Percentiles rank a stretch among this genome's conserved stretches.
These are phyloP conservation scores for Neonectria magnoliae DNA, from an alignment of 2,329 filamentous ascomycete genomes.

Conservation along the genomic window DNA sequence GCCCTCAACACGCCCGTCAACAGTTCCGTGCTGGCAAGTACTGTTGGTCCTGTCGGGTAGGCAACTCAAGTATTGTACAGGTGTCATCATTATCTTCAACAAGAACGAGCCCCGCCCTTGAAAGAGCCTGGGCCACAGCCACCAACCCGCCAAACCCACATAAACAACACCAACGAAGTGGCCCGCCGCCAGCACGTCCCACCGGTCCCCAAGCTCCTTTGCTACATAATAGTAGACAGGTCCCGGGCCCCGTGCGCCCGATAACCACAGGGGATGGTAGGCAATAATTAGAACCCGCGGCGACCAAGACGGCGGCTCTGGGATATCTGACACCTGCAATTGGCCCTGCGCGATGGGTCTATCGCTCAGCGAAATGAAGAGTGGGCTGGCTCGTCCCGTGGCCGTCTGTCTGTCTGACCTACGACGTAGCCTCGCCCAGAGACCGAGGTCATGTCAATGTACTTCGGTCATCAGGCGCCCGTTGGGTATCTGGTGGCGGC, in stretches of 20 bases:
- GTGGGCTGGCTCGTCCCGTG: conserved; percentile 33
- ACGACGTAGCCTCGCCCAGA: not conserved
- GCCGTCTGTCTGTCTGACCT: conserved; percentile 2
- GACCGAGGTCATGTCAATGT: conserved; percentile 15
- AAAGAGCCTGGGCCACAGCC: not conserved
- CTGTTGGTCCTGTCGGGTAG: not conserved
- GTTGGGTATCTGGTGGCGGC: conserved; percentile 19
- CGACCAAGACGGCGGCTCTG: conserved; percentile 15
- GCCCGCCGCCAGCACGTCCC: conserved; percentile 10
- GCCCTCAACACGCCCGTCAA: too few relatives aligned
- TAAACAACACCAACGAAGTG: conserved; percentile 3
- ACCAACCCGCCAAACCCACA: not conserved
- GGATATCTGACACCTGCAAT: conserved; percentile 31
- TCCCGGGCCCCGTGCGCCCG: conserved; percentile 4
- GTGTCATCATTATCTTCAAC: conserved; percentile 15
- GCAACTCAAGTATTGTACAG: not conserved
- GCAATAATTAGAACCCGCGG: conserved; percentile 7
- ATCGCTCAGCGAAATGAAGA: conserved; percentile 37
- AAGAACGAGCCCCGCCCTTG: conserved; percentile 1
- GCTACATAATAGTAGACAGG: too few relatives aligned
- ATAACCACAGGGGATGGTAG: conserved; percentile 5
- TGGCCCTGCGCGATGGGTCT: conserved; percentile 28
- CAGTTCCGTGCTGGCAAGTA: too few relatives aligned
- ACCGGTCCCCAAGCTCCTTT: not conserved
- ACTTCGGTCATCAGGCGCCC: conserved; percentile 14